phyloP scores from a whole-genome alignment of 306 rosid species.

The Purshia tridentata region DNA sequence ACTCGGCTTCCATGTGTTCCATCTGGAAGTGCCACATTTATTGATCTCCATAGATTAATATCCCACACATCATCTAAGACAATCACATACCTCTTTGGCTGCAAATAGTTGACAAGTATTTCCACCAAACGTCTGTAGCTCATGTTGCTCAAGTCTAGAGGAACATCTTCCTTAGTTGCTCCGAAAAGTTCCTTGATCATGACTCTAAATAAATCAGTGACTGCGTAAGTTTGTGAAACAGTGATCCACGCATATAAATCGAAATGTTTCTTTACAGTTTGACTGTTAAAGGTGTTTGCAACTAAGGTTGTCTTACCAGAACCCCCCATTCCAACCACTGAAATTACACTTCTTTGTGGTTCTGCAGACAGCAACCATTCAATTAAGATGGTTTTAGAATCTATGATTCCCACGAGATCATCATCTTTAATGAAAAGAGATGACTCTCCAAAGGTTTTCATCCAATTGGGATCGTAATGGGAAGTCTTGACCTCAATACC shows the following conservation, averaged over 20 bases:
- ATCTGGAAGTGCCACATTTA: slow-evolving; percentile 14
- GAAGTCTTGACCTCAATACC: not conserved
- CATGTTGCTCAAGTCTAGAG: slow-evolving; percentile 8
- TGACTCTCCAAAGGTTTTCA: not conserved
- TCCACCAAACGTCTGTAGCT: slow-evolving; percentile 13
- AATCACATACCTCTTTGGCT: slow-evolving; percentile 1
- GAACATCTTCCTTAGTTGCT: not conserved
- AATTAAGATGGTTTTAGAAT: not conserved
- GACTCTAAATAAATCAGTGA: slow-evolving; percentile 6
- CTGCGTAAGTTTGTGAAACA: slow-evolving; percentile 21
- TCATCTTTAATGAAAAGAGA: slow-evolving; percentile 22
- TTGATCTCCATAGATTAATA: slow-evolving; percentile 4
- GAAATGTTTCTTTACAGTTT: slow-evolving; percentile 6
- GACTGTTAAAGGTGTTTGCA: not conserved
- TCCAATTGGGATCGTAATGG: not conserved
- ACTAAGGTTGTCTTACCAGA: slow-evolving; percentile 24
- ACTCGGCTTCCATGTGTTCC: slow-evolving; percentile 13
- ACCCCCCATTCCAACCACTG: slow-evolving; percentile 28
- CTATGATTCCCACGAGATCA: slow-evolving; percentile 23
- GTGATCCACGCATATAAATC: slow-evolving; percentile 27
- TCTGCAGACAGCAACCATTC: slow-evolving; percentile 8
- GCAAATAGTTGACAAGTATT: slow-evolving; percentile 3
- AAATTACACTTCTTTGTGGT: not conserved
- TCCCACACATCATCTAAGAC: slow-evolving; percentile 27
- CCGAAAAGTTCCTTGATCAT: slow-evolving; percentile 10